phyloP scores from a whole-genome alignment of 225 moss, liverwort and hornwort genomes.

The Sphagnum contortum region DNA sequence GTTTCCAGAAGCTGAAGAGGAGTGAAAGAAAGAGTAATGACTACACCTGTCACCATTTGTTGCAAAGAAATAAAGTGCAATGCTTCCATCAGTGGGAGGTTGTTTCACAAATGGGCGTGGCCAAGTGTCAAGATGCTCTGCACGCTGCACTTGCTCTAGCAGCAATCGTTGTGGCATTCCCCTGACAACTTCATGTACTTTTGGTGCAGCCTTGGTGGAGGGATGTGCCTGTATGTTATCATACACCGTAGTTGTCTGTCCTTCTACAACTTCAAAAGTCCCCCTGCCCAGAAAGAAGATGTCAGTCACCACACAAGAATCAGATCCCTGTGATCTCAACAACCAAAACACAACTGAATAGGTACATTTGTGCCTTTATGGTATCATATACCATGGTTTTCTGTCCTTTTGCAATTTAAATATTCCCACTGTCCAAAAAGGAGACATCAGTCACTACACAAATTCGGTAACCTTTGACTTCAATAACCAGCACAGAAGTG shows the following conservation, averaged over 20 bases:
- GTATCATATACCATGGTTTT: conserved; percentile 51
- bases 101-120: conserved; percentile 73
- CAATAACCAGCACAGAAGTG: too few species aligned
- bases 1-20: too few species aligned
- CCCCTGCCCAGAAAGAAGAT: conserved; percentile 36
- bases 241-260: conserved; percentile 45
- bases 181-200: conserved; percentile 79
- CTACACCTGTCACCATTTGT: conserved; percentile 59
- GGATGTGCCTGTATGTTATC: conserved; percentile 72
- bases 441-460: too few species aligned
- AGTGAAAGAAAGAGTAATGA: too few species aligned
- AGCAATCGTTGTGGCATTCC: conserved; percentile 59
- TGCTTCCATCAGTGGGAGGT: conserved; percentile 79
- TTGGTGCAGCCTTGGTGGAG: conserved; percentile 76
- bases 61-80: conserved; percentile 93
- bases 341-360: too few species aligned
- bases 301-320: too few species aligned
- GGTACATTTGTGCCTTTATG: conserved; percentile 43
- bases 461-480: too few species aligned
- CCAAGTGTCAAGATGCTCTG: conserved; percentile 79
- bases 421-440: conserved; percentile 53
- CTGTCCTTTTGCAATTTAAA: conserved; percentile 68
- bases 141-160: conserved; percentile 75
- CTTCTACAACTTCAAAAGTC: conserved; percentile 75
- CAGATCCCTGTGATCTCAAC: too few species aligned